Evolutionary conservation across 169 alveolate genomes (phyloP).

Genomic region (Plasmodium gonderi): DNA sequence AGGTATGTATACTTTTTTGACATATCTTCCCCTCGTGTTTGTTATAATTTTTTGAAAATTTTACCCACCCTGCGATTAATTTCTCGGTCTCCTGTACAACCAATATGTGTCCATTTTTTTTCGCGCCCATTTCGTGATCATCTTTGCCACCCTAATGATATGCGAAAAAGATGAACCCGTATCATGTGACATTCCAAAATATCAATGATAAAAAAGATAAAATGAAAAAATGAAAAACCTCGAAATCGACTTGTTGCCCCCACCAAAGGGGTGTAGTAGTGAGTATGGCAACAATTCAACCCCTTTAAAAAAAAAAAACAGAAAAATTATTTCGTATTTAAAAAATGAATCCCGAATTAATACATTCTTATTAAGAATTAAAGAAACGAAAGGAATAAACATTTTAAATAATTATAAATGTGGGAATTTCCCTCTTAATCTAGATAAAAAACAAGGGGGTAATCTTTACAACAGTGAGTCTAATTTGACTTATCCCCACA

Average conservation of each 20-base stretch:
- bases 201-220: not conserved
- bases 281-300: not conserved
- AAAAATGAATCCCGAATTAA: slow-evolving; percentile 62
- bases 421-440: not conserved
- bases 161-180: not conserved
- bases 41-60: not conserved
- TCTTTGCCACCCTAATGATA: not conserved
- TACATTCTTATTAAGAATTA: slow-evolving; percentile 6
- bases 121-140: too few relatives aligned
- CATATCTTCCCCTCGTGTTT: not conserved
- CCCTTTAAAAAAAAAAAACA: slow-evolving; percentile 30
- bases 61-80: not conserved
- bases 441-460: not conserved
- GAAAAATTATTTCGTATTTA: slow-evolving; percentile 51
- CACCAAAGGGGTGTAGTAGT: not conserved
- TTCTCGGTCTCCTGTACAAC: not conserved
- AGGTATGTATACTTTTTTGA: not conserved
- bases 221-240: slow-evolving; percentile 17
- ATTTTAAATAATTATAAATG: not conserved
- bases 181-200: not conserved
- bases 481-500: not conserved
- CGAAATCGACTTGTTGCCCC: not conserved
- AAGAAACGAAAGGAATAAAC: not conserved
- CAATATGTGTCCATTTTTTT: not conserved
- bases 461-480: not conserved